Evolutionary conservation across 2,329 filamentous ascomycete genomes (phyloP), one percentile per base, ranked within the genome.

Genomic region (Delphinella strobiligena): DNA sequence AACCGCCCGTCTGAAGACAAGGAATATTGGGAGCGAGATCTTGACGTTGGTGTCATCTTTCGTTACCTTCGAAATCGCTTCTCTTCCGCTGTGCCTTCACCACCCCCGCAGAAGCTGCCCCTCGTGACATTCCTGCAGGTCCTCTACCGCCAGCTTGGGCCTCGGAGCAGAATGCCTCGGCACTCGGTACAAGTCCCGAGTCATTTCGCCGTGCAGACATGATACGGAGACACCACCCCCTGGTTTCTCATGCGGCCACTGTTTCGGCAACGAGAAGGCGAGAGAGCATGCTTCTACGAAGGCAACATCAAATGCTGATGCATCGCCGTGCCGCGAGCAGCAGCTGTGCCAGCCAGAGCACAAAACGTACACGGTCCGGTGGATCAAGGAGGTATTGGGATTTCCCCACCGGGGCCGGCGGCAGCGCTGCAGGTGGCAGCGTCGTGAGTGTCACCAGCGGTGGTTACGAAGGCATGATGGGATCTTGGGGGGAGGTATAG

Each of bases 321-420:
- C 59, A 52, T 27, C 45, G 49, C 41, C 53, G 54, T 41, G 37
- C 27, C 39, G 40, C 16, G 62, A 74, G 77, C 43, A 59, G 56
- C 22, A 93, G 83, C 58, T 93, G 86, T 58, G 86, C 85, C 3
- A 93, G 84, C 54, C 85, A 93, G 61, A 93, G 84, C 59, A 85
- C 84, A 5, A 80, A 81, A 56, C 77, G 80, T 50, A 78, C 68
- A 40, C 63, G 63, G 3, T 80, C 75, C 47, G 72, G 76, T 24
- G 88, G 82, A 33, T 84, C 79, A 34, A 68, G 86, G 38, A 85
- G 93, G 56, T 95, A 93, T 59, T 95, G 88, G 88, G 88, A 94
- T 58, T 75, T 94, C 48, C 36, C 36, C 12, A 85, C 85, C 18
- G 82, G 78, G 4, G 87, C 78, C 50, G 72, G 86, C 17, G 83